Base-by-base conservation (phyloP, 1,139 yeast species). In the Blastobotrys malaysiensis region DNA sequence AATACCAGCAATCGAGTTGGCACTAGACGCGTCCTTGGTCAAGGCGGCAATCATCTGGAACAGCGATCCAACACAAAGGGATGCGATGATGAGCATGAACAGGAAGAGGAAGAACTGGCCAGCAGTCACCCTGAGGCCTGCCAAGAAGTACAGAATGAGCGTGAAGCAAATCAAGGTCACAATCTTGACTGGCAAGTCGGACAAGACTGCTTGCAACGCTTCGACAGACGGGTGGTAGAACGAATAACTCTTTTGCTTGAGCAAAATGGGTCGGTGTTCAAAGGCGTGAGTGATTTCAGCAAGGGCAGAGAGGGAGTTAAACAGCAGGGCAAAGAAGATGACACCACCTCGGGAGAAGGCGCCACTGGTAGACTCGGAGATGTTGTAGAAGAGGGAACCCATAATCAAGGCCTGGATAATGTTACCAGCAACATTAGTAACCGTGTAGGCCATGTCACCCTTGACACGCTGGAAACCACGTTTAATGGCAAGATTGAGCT, bases 181-280 rank as follows among this genome's bases (percentile, higher is more conserved):
- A 9, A 79, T 56, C 63, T 83, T 83, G 22, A 77, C 71, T 3
- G 88, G 88, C 50, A 82, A 65, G 62, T 82, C 85, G 27, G 86
- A 77, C 52, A 82, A 66, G 59, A 82, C 74, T 53, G 78, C 77
- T 55, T 83, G 84, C 50, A 83, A 65, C 6, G 87, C 82, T 66
- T 84, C 87, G n/a, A 84, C 84, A 43, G 86, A 79, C 36, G 84
- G 81, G 58, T 82, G 83, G 62, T 83, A 84, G 68, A 84, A 75
- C 3, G 86, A 83, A 64, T 79, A 83, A 26, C 79, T 75, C 61
- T 79, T 80, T 62, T 83, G 88, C 66, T 83, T 83, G 58, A 79
- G 79, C 50, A 82, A 74, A 63, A 83, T 79, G 19, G 82, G 81
- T 65, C 88, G 77, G 52, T 80, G 76, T 52, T 79, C 81, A 61